phyloP scores from a whole-genome alignment of 305 asterid genomes.

The Fraxinus dipetala region DNA sequence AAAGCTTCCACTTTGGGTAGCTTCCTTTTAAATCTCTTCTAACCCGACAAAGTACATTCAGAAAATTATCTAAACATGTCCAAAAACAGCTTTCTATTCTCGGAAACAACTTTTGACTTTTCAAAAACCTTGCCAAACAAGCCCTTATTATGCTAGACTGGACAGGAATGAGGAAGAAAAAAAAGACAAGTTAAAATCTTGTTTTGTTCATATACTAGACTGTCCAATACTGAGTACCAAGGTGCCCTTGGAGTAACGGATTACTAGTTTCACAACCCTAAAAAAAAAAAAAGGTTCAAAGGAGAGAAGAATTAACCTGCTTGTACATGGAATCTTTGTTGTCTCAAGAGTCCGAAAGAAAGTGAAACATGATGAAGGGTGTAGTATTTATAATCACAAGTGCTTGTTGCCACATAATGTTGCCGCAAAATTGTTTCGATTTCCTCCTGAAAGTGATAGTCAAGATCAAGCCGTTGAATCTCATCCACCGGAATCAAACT shows the following conservation, averaged over 20 bases:
- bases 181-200: neutral
- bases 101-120: too few species aligned
- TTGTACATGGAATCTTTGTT: constrained; percentile 36
- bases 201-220: neutral
- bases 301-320: constrained; percentile 16
- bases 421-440: constrained; percentile 27
- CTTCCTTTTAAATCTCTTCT: too few species aligned
- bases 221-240: neutral
- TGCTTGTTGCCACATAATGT: neutral
- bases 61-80: too few species aligned
- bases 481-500: constrained; percentile 37
- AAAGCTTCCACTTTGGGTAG: too few species aligned
- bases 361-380: constrained; percentile 35
- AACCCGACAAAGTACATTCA: too few species aligned
- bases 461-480: constrained; percentile 43
- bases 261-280: neutral
- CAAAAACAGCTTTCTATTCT: too few species aligned
- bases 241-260: neutral
- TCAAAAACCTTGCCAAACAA: too few species aligned
- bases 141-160: too few species aligned
- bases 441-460: constrained; percentile 33
- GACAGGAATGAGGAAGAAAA: neutral
- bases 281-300: neutral
- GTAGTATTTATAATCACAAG: neutral
- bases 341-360: constrained; percentile 46